Percentiles rank a stretch among this genome's conserved stretches.
phyloP scores from a whole-genome alignment of 495 filamentous ascomycete genomes.

The Cudoniella acicularis region DNA sequence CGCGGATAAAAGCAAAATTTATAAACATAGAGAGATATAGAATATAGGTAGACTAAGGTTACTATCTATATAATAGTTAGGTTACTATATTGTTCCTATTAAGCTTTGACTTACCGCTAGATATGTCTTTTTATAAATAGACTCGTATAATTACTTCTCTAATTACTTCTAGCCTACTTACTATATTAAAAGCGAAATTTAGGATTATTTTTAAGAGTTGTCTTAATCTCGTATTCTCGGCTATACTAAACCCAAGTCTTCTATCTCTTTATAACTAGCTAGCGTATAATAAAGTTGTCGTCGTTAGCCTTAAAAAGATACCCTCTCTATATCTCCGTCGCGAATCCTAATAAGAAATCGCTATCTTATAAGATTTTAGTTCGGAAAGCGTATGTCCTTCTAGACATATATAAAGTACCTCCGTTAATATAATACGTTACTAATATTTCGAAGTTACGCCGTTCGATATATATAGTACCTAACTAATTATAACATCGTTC shows the following conservation, averaged over 20 bases:
- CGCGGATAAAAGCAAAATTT: too few relatives aligned
- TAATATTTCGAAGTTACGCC: conserved; percentile 85
- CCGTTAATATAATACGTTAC: conserved; percentile 83
- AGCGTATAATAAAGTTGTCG: conserved; percentile 81
- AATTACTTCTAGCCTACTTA: conserved; percentile 78
- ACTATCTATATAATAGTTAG: too few relatives aligned
- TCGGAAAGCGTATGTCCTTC: conserved; percentile 79
- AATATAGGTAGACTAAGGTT: too few relatives aligned
- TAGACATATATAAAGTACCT: conserved; percentile 83
- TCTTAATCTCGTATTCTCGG: conserved; percentile 67
- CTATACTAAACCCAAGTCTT: conserved; percentile 79
- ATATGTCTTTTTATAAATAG: conserved; percentile 66
- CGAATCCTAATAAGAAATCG: conserved; percentile 69
- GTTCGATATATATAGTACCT: conserved; percentile 78
- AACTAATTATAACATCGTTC: conserved; percentile 70
- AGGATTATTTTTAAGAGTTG: conserved; percentile 68
- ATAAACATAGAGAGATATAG: too few relatives aligned
- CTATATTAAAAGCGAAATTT: conserved; percentile 76
- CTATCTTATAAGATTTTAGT: conserved; percentile 71
- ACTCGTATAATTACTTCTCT: too few relatives aligned
- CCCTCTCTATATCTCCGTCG: conserved; percentile 67
- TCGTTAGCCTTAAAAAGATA: conserved; percentile 78
- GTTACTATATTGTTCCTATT: too few relatives aligned
- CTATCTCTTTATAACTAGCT: conserved; percentile 72
- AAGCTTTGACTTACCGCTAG: conserved; percentile 67